A percentile compares a stretch with the other conserved stretches of the same genome.
Conservation (phyloP, 345 rosid species). For the Alliaria petiolata region DNA sequence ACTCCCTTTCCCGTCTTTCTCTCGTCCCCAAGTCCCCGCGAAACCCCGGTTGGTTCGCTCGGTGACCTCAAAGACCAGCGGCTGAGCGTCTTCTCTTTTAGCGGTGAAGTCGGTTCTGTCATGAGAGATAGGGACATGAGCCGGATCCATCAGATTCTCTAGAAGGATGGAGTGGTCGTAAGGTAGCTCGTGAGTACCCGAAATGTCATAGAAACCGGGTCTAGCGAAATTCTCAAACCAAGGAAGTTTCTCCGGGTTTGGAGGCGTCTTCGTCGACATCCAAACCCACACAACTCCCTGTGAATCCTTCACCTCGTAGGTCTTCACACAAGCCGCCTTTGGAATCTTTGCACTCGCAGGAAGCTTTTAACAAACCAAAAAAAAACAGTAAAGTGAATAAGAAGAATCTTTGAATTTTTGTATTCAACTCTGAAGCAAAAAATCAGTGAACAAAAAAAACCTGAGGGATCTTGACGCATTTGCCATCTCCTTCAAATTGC, state of each 20-base stretch:
- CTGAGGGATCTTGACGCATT: slow-evolving; percentile 95
- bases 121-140: slow-evolving; percentile 91
- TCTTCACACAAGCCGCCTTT: slow-evolving; percentile 64
- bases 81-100: slow-evolving; percentile 84
- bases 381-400: background rate
- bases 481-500: slow-evolving; percentile 88
- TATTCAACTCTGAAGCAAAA: background rate
- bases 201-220: slow-evolving; percentile 69
- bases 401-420: background rate
- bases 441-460: slow-evolving; percentile 29
- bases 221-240: slow-evolving; percentile 86
- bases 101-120: slow-evolving; percentile 87
- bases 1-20: slow-evolving; percentile 42
- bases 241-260: slow-evolving; percentile 60
- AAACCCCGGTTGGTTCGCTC: slow-evolving; percentile 75
- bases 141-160: slow-evolving; percentile 98
- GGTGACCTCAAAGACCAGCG: slow-evolving; percentile 64
- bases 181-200: slow-evolving; percentile 85
- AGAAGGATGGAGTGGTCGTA: slow-evolving; percentile 94
- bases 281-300: slow-evolving; percentile 96
- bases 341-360: slow-evolving; percentile 82
- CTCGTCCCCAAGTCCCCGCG: slow-evolving; percentile 89
- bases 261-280: slow-evolving; percentile 77
- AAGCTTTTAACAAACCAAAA: slow-evolving; percentile 43
- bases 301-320: slow-evolving; percentile 70